phyloP scores from a whole-genome alignment of 495 filamentous ascomycete species.

The Tuber umbilicatum region DNA sequence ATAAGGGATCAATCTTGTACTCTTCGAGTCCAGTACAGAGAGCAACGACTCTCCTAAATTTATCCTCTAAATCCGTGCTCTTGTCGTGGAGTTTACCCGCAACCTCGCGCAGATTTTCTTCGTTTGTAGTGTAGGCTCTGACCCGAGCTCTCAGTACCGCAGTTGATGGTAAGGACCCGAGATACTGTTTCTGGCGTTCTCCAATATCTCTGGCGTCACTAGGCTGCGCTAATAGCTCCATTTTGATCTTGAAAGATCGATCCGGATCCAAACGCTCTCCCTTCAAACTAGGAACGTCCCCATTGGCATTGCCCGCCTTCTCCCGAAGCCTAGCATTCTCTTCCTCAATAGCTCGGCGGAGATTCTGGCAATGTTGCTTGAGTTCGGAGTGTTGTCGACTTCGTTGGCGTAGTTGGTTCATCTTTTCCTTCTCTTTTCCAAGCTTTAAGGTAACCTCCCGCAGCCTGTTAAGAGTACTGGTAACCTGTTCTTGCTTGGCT shows the following conservation, averaged over 20 bases:
- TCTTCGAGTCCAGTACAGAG: conserved; percentile 63
- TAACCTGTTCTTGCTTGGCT: conserved; percentile 73
- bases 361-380: conserved; percentile 44
- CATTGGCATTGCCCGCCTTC: conserved; percentile 23
- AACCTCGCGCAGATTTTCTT: conserved; percentile 44
- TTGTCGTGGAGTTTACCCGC: conserved; percentile 53
- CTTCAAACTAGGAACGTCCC: conserved; percentile 24
- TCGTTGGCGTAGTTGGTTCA: conserved; percentile 54
- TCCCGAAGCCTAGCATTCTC: conserved; percentile 44
- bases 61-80: conserved; percentile 60
- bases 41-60: conserved; percentile 63
- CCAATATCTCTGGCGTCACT: conserved; percentile 21
- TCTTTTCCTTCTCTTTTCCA: conserved; percentile 62
- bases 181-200: conserved; percentile 29
- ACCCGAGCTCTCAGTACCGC: conserved; percentile 39
- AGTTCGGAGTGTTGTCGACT: conserved; percentile 38
- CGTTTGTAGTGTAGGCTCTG: conserved; percentile 49
- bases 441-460: conserved; percentile 71
- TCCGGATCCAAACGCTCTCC: conserved; percentile 29
- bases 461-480: conserved; percentile 66
- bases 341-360: conserved; percentile 48
- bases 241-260: conserved; percentile 24
- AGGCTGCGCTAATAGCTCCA: conserved; percentile 27
- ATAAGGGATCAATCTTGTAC: conserved; percentile 55
- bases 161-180: conserved; percentile 27